Percentiles rank a stretch among this genome's conserved stretches.
phyloP scores from a whole-genome alignment of 345 rosid genomes.

The Streptanthus diversifolius region DNA sequence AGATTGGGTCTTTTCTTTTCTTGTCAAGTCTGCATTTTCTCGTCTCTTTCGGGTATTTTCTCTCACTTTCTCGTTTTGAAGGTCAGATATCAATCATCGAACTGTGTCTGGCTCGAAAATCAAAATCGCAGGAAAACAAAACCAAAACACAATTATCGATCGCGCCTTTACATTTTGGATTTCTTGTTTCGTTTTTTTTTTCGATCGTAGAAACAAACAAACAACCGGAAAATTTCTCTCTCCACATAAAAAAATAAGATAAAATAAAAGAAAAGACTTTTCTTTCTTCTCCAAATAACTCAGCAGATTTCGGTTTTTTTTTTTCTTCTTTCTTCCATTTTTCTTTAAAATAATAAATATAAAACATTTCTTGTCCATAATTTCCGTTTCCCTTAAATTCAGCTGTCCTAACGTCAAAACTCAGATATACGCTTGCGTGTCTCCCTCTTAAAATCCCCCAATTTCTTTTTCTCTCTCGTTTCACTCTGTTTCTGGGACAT shows the following conservation, averaged over 20 bases:
- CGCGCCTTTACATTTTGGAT: background rate
- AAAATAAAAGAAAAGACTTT: conserved; percentile 11
- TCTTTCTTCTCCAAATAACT: conserved; percentile 35
- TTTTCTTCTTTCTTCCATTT: background rate
- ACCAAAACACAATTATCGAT: background rate
- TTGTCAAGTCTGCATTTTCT: conserved; percentile 19
- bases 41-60: conserved; percentile 1
- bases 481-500: conserved; percentile 46
- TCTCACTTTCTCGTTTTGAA: background rate
- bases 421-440: conserved; percentile 41
- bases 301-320: conserved; percentile 34
- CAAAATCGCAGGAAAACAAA: background rate
- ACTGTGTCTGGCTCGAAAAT: background rate
- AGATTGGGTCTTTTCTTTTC: conserved; percentile 5
- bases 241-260: background rate
- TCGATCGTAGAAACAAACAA: conserved; percentile 19
- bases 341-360: background rate
- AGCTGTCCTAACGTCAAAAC: conserved; percentile 63
- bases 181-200: background rate
- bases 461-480: conserved; percentile 46
- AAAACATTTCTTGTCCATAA: conserved; percentile 18
- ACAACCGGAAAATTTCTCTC: conserved; percentile 30
- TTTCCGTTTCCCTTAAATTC: conserved; percentile 45
- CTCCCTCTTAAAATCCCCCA: conserved; percentile 41
- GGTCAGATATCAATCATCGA: background rate